Evolutionary conservation across 352 stramenopile genomes (phyloP).

Genomic region (Globisporangium takayamanum): DNA sequence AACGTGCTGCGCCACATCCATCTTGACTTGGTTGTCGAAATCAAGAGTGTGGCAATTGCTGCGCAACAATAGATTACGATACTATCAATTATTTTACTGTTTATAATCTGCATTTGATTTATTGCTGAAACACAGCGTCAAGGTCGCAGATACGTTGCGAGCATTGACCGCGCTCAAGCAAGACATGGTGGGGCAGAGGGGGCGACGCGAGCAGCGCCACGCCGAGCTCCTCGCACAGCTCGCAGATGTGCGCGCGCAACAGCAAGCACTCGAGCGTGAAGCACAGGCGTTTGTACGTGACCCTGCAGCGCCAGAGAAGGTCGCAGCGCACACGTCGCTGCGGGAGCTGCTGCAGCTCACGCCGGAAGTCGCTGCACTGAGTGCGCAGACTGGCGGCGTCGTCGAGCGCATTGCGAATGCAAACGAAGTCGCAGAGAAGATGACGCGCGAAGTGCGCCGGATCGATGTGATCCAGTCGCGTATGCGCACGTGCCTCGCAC

Average conservation of each 20-base stretch:
- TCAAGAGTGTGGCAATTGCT: not conserved
- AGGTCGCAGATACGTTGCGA: too few relatives aligned
- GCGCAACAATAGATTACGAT: too few relatives aligned
- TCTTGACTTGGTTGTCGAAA: not conserved
- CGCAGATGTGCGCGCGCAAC: conserved; percentile 34
- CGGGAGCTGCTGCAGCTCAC: conserved; percentile 49
- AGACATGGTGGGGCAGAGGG: conserved; percentile 10
- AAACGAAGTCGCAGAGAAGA: conserved; percentile 87
- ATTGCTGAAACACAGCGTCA: too few relatives aligned
- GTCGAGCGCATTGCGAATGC: conserved; percentile 80
- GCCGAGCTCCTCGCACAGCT: conserved; percentile 55
- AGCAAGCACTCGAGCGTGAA: conserved; percentile 28
- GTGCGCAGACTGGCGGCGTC: conserved; percentile 70
- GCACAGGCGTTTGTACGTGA: conserved; percentile 35
- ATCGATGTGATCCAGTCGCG: conserved; percentile 80
- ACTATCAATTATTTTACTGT: too few relatives aligned
- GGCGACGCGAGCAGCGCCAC: conserved; percentile 37
- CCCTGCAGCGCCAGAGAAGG: conserved; percentile 40
- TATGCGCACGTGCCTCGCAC: conserved; percentile 46
- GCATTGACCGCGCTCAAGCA: not conserved
- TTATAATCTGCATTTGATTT: too few relatives aligned
- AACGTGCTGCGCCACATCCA: conserved; percentile 35
- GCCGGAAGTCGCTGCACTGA: conserved; percentile 63
- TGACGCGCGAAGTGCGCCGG: conserved; percentile 79
- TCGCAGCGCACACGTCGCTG: conserved; percentile 36